Conservation (phyloP, 2,329 filamentous ascomycete species). For the Aspergillus cejpii region DNA sequence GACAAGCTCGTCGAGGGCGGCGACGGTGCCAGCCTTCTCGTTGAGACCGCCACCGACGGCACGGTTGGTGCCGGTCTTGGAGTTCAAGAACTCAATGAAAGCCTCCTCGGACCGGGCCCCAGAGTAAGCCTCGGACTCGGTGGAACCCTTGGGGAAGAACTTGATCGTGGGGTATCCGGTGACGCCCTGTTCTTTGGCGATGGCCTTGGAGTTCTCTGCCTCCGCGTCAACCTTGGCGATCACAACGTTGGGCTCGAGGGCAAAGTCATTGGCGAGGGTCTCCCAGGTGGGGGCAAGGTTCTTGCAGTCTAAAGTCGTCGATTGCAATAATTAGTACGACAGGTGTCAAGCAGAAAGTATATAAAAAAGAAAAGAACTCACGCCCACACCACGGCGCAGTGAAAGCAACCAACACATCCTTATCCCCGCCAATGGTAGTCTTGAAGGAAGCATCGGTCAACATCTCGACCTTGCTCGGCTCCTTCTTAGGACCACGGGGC, state of each 20-base stretch:
- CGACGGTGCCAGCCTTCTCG: conserved; percentile 71
- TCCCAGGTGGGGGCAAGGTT: conserved; percentile 86
- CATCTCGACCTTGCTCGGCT: conserved; percentile 69
- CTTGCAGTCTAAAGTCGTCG: conserved; percentile 74
- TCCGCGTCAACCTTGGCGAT: conserved; percentile 96
- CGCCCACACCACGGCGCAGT: conserved; percentile 98
- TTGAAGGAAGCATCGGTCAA: conserved; percentile 75
- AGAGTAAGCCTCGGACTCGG: conserved; percentile 62
- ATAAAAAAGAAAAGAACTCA: conserved; percentile 50
- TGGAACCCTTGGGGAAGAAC: conserved; percentile 85
- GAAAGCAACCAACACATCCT: conserved; percentile 90
- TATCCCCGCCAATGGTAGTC: conserved; percentile 69
- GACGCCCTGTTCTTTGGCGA: conserved; percentile 68
- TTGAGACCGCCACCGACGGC: conserved; percentile 73
- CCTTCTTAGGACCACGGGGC: conserved; percentile 56
- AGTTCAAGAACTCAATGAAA: conserved; percentile 76
- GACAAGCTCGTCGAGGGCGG: conserved; percentile 68
- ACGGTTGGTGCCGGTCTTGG: conserved; percentile 82
- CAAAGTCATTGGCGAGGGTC: conserved; percentile 72
- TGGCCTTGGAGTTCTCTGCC: conserved; percentile 72
- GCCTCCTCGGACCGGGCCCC: conserved; percentile 70
- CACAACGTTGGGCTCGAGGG: conserved; percentile 67
- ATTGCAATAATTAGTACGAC: conserved; percentile 5
- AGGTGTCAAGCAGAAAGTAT: conserved; percentile 5
- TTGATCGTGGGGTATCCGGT: conserved; percentile 94